A percentile compares a stretch with the other conserved stretches of the same genome.
Conservation (phyloP, 140 eudicot genomes). For the Cichorium intybus region DNA sequence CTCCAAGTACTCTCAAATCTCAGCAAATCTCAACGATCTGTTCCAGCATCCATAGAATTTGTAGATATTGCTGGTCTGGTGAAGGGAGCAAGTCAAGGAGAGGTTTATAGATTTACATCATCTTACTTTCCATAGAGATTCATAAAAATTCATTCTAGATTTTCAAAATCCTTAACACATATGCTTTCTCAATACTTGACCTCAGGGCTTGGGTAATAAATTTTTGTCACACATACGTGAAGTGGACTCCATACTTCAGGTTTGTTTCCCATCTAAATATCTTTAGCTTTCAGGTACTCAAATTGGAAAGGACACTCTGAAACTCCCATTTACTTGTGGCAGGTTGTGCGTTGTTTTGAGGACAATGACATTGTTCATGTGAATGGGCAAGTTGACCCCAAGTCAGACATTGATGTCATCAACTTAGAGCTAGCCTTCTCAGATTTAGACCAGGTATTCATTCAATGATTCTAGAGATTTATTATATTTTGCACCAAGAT, state of each 20-base stretch:
- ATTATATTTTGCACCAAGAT: not conserved
- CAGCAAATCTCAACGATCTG: conserved; percentile 84
- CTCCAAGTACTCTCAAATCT: conserved; percentile 81
- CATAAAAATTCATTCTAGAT: not conserved
- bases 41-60: conserved; percentile 91
- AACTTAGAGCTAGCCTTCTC: conserved; percentile 86
- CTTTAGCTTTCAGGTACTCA: not conserved
- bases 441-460: conserved; percentile 88
- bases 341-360: conserved; percentile 98
- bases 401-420: conserved; percentile 89
- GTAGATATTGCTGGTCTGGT: conserved; percentile 99
- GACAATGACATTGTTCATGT: conserved; percentile 97
- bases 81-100: conserved; percentile 99
- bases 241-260: conserved; percentile 98
- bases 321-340: conserved; percentile 14
- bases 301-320: too few species aligned
- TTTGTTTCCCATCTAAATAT: conserved; percentile 14
- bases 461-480: not conserved
- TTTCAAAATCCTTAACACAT: not conserved
- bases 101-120: conserved; percentile 45
- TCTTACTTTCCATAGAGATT: not conserved
- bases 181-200: not conserved
- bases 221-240: conserved; percentile 95
- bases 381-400: conserved; percentile 88
- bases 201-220: conserved; percentile 94